phyloP scores from a whole-genome alignment of 352 stramenopile species.

The Pythium phragmiticola region DNA sequence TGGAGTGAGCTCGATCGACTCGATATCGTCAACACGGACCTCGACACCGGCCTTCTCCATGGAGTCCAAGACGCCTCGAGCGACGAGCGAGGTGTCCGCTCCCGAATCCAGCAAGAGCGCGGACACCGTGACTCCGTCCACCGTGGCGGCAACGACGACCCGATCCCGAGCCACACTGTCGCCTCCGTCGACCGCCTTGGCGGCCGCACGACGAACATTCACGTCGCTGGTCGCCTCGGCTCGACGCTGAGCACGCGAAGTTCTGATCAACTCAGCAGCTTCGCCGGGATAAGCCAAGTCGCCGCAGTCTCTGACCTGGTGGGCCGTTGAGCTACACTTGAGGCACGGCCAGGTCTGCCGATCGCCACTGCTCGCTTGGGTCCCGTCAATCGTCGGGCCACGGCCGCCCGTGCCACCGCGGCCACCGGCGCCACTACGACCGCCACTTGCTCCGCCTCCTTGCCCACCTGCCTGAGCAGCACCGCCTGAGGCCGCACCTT shows the following conservation, averaged over 20 bases:
- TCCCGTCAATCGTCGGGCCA: no score
- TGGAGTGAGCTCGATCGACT: background rate
- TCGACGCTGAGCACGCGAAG: background rate
- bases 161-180: background rate
- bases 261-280: background rate
- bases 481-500: no score
- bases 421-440: no score
- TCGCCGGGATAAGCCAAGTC: background rate
- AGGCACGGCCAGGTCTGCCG: no score
- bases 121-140: background rate
- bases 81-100: constrained; percentile 12
- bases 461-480: no score
- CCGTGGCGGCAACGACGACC: background rate
- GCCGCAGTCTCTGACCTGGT: background rate
- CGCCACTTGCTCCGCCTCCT: no score
- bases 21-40: background rate
- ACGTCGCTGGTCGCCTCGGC: background rate
- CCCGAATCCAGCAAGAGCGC: constrained; percentile 12
- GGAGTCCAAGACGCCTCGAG: constrained; percentile 10
- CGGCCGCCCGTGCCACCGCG: no score
- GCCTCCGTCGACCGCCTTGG: background rate
- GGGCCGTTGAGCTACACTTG: background rate
- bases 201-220: background rate
- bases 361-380: no score
- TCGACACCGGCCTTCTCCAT: background rate